phyloP scores from a whole-genome alignment of 805 yeast genomes.

The Wickerhamiella australiensis region DNA sequence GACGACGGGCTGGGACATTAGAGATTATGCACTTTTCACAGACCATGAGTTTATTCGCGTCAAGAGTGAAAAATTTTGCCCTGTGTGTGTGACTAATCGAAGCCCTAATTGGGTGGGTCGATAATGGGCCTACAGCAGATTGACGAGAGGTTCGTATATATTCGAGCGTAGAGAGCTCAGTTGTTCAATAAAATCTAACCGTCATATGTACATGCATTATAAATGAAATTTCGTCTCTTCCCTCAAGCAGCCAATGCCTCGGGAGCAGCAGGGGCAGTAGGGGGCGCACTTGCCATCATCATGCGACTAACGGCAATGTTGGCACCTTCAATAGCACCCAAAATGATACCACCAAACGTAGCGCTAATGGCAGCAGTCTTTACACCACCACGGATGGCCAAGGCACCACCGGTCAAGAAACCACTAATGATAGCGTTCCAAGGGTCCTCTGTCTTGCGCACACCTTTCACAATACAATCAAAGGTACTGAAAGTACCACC shows the following conservation, averaged over 20 bases:
- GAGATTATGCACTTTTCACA: conserved; percentile 4
- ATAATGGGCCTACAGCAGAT: no score
- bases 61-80: not conserved
- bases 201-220: conserved; percentile 7
- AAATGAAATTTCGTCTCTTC: not conserved
- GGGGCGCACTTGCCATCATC: conserved; percentile 32
- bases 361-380: conserved; percentile 93
- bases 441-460: conserved; percentile 96
- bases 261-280: conserved; percentile 1
- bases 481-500: conserved; percentile 95
- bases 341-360: conserved; percentile 90
- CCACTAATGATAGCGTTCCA: conserved; percentile 98
- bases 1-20: conserved; percentile 80
- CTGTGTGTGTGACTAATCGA: not conserved
- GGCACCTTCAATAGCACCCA: conserved; percentile 96
- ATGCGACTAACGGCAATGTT: conserved; percentile 91
- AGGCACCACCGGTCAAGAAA: conserved; percentile 93
- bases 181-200: not conserved
- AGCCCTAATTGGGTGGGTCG: conserved; percentile 1
- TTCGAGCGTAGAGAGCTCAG: no score
- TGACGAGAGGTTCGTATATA: no score
- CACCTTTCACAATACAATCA: conserved; percentile 90
- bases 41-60: not conserved
- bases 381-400: conserved; percentile 98
- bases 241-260: conserved; percentile 2